These are phyloP conservation scores for Lactarius indigo DNA, from an alignment of 768 basidiomycete species.

Conservation along the genomic window DNA sequence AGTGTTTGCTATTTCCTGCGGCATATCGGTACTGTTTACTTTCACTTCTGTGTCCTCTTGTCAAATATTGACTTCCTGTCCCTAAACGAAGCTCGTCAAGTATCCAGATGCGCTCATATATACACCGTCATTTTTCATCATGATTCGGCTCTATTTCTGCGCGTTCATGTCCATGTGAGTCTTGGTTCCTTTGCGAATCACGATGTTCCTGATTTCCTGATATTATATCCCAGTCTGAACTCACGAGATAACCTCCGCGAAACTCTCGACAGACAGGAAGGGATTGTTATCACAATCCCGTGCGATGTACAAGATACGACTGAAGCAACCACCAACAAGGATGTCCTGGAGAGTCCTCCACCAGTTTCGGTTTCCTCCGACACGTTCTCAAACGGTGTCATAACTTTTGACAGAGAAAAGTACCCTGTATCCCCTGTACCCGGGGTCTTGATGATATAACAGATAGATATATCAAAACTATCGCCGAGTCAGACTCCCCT, in stretches of 20 bases:
- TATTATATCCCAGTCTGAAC: background rate
- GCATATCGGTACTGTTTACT: background rate
- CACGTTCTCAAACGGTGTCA: background rate
- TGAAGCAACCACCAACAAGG: background rate
- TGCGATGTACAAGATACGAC: background rate
- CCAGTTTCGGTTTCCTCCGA: background rate
- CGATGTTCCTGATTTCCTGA: slow-evolving; percentile 1
- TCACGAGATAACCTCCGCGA: background rate
- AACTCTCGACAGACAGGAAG: background rate
- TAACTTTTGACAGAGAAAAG: background rate
- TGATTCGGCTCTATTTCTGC: slow-evolving; percentile 4
- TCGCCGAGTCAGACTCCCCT: background rate
- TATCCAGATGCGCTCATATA: background rate
- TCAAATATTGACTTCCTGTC: background rate
- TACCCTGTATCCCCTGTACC: background rate
- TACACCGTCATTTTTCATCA: slow-evolving; percentile 1
- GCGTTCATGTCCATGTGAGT: slow-evolving; percentile 1
- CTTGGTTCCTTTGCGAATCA: background rate
- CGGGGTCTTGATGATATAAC: background rate
- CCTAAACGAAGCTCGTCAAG: background rate
- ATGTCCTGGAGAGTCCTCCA: background rate
- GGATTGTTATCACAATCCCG: background rate
- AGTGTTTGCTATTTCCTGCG: background rate
- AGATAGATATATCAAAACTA: background rate
- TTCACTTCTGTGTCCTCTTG: background rate